Base-by-base conservation (phyloP, 192 early-diverging fungal species). In the Gamsiella multidivaricata region DNA sequence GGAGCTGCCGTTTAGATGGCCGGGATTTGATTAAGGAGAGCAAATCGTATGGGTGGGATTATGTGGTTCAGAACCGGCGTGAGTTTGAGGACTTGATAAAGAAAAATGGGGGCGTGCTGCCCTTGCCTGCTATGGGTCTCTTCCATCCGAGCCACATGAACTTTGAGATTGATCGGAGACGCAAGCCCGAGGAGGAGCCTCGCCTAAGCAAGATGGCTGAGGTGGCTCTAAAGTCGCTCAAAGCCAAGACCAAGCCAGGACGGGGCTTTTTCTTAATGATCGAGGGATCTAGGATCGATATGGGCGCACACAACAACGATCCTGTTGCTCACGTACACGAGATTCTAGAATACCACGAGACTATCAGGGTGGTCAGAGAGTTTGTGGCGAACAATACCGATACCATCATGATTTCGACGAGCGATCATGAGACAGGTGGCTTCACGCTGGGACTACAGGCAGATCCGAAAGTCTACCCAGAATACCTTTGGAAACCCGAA, bases 351-450 rank as follows among this genome's bases (percentile, higher is more conserved):
- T 99, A 97, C 82, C 90, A 98, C 79, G 81, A 92, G 12, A 88
- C 93, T 0, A 71, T 98, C 18, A 59, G 70, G 2, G 80, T 86
- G 25, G 93, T 94, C 36, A 91, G 88, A 55, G 69, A 88, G n/a
- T 99, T 85, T 79, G 90, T 98, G 25, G 86, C 92, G 41, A 61
- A 79, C 9, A 85, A 97, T 79, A 91, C 93, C 3, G 92, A 90
- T 65, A 97, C 96, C 0, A 84, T 97, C 37, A 83, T 99, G 88
- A 93, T 99, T 37, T 96, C 94, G 46, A 90, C 82, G 23, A 89
- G 88, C 23, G 98, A 99, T 81, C 98, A 99, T 80, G 98, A 99
- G 82, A 99, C 98, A 0, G 98, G 98, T 41, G 98, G 98, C 3
- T 86, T 98, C 23, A 88, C 94, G 0, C 83, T 95, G 29, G 95